Conservation (phyloP, 768 basidiomycete genomes). For the Hirschioporus abietinus region DNA sequence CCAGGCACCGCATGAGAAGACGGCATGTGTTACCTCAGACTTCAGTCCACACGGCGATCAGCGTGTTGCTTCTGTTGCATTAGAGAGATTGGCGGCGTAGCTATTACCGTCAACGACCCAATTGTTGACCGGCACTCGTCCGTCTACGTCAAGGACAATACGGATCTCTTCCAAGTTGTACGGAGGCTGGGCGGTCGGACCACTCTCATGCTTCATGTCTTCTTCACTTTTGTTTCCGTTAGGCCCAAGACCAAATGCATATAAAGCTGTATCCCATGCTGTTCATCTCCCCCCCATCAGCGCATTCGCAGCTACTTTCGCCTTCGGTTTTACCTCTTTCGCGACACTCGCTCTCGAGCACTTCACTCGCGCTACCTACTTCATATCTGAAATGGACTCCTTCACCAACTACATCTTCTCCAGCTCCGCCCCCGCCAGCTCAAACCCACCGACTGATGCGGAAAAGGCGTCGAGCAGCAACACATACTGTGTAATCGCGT, state of each 20-base stretch:
- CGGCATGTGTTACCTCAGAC: background rate
- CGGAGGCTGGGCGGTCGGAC: background rate
- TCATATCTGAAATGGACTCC: background rate
- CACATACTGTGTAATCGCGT: background rate
- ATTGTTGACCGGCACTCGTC: background rate
- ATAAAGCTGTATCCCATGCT: background rate
- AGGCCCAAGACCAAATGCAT: background rate
- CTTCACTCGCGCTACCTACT: background rate
- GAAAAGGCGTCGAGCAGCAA: background rate
- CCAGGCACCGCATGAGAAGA: background rate
- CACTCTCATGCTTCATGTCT: background rate
- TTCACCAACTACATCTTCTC: background rate
- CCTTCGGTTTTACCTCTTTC: background rate
- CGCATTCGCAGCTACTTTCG: background rate
- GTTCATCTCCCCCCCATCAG: background rate
- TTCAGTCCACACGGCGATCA: background rate
- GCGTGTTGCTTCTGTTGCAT: background rate
- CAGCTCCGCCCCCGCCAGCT: background rate
- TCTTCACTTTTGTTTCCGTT: background rate
- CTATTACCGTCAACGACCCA: background rate
- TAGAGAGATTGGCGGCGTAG: background rate
- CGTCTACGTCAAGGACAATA: background rate
- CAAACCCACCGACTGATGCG: background rate
- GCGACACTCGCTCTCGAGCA: background rate
- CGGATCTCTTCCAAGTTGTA: background rate